These are phyloP conservation scores for Gracilaria gracilis DNA, from an alignment of 23 red algal species.

Conservation along the genomic window DNA sequence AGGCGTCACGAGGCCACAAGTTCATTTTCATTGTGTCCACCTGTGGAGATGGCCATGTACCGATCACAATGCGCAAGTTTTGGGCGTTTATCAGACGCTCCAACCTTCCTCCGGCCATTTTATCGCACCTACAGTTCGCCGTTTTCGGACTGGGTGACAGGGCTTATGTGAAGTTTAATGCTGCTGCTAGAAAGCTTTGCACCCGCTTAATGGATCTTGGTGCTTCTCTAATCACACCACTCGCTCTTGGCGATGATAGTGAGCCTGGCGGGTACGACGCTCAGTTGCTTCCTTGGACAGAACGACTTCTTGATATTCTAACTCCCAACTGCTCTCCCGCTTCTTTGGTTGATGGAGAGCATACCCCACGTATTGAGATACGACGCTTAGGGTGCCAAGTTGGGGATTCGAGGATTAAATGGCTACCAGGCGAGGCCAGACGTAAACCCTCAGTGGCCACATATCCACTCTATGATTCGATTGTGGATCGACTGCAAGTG, in stretches of 20 bases:
- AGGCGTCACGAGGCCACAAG: constrained; percentile 15
- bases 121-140: constrained; percentile 50
- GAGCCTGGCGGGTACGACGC: constrained; percentile 72
- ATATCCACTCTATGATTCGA: constrained; percentile 18
- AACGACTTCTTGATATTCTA: constrained; percentile 25
- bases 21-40: constrained; percentile 88
- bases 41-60: constrained; percentile 87
- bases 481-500: constrained; percentile 22
- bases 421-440: not conserved
- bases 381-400: not conserved
- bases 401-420: not conserved
- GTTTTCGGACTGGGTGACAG: constrained; percentile 91
- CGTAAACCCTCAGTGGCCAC: constrained; percentile 7
- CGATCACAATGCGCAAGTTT: constrained; percentile 62
- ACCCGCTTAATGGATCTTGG: constrained; percentile 65
- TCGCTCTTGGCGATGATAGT: constrained; percentile 80
- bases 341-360: not conserved
- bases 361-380: not conserved
- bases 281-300: constrained; percentile 72
- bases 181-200: constrained; percentile 73
- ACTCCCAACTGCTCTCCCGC: not conserved
- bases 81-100: constrained; percentile 69
- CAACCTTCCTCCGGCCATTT: constrained; percentile 45
- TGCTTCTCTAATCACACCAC: constrained; percentile 47
- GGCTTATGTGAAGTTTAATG: constrained; percentile 84